phyloP scores from a whole-genome alignment of 2,329 filamentous ascomycete species.

The Alternaria brassicicola region DNA sequence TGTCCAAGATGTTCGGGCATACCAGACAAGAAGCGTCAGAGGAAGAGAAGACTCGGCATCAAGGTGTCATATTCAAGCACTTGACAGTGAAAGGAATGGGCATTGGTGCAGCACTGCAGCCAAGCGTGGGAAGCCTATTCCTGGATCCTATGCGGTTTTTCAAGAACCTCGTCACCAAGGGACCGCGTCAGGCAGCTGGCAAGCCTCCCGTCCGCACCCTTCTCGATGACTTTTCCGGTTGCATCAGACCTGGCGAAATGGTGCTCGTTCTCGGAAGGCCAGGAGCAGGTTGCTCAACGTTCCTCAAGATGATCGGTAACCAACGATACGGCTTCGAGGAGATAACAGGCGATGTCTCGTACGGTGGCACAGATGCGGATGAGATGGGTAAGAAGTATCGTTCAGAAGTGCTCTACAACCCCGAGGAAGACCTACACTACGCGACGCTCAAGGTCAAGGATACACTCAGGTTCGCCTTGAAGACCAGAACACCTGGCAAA shows the following conservation, averaged over 20 bases:
- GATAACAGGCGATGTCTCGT: slow-evolving; percentile 60
- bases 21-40: slow-evolving; percentile 69
- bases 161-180: slow-evolving; percentile 58
- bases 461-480: slow-evolving; percentile 74
- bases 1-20: slow-evolving; percentile 74
- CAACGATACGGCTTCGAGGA: slow-evolving; percentile 64
- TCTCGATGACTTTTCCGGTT: slow-evolving; percentile 68
- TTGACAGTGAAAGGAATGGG: slow-evolving; percentile 68
- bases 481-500: slow-evolving; percentile 70
- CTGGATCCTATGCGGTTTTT: slow-evolving; percentile 61
- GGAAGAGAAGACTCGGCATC: slow-evolving; percentile 71
- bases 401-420: slow-evolving; percentile 74
- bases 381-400: slow-evolving; percentile 64
- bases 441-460: slow-evolving; percentile 77
- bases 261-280: slow-evolving; percentile 69
- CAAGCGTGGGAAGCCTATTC: slow-evolving; percentile 66
- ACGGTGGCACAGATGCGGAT: slow-evolving; percentile 62
- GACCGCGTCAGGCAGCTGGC: slow-evolving; percentile 44
- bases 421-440: slow-evolving; percentile 79
- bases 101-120: slow-evolving; percentile 67
- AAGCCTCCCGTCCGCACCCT: slow-evolving; percentile 69
- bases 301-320: slow-evolving; percentile 73
- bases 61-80: slow-evolving; percentile 70
- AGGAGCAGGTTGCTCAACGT: slow-evolving; percentile 72
- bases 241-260: slow-evolving; percentile 76